Base-by-base conservation (phyloP, 768 basidiomycete genomes). In the Amyloporia xantha region DNA sequence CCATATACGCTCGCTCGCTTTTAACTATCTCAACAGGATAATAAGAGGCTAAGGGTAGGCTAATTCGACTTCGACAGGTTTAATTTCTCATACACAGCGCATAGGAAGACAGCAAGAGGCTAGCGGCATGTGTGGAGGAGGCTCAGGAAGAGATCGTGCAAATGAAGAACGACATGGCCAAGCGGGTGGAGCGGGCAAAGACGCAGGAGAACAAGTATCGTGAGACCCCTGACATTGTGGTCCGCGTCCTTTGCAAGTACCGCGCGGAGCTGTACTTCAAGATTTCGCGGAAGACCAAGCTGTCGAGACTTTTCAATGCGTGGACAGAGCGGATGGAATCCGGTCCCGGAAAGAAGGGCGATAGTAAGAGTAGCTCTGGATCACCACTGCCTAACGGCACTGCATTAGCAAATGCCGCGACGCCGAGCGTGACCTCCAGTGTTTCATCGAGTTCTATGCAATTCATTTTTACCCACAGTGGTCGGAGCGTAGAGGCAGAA, bases 181-280 rank as follows among this genome's bases (percentile, higher is more conserved):
- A 84, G 63, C 82, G 87, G 53, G 78, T 79, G 7, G 86, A 90
- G 64, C 86, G 81, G 62, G 86, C 80, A 40, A 87, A 83, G 65
- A 66, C 82, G 25, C 86, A 86, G 58, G 88, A 90, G 58, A 72
- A 77, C 58, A 91, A 90, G 66, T 89, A 81, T 61, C 82, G 84
- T 49, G 88, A 91, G 66, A 81, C 80, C 74, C 86, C 87, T n/a
- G 87, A 93, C 62, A 88, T 92, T 51, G 84, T 91, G 44, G 81
- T 92, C 68, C 91, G 90, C 64, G 88, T 93, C 55, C 73, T 86
- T 43, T 92, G 90, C 66, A 84, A 85, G 57, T 91, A 91, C 63
- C 86, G 91, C 39, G 88, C 90, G 3, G 90, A 93, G 59, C 75
- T 93, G 36, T 91, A 88, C 71, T 93, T 93, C 79, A 92, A 91